Conservation (phyloP, 768 basidiomycete genomes). For the Auriculariales sp. region DNA sequence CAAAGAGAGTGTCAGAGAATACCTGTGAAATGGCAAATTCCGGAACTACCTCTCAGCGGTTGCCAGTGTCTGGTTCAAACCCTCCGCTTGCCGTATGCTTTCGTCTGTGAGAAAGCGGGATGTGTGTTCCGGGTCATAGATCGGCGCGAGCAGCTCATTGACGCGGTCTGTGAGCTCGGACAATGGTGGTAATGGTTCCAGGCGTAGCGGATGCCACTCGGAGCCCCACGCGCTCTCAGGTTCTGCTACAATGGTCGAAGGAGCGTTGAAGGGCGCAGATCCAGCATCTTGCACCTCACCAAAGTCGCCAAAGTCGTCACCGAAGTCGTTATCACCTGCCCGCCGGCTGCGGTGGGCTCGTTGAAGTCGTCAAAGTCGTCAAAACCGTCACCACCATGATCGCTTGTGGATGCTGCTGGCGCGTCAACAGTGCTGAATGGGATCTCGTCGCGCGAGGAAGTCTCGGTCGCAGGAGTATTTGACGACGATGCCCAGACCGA, state of each 20-base stretch:
- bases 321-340: constrained; percentile 62
- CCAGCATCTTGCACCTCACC: constrained; percentile 37
- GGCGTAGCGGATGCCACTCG: constrained; percentile 44
- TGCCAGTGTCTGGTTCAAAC: constrained; percentile 63
- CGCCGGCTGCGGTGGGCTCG: constrained; percentile 27
- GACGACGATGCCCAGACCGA: constrained; percentile 5
- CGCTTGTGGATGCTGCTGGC: background rate
- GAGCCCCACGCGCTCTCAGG: constrained; percentile 21
- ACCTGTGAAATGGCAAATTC: constrained; percentile 4
- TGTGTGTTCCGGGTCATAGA: constrained; percentile 44
- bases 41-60: constrained; percentile 53
- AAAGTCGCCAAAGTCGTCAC: constrained; percentile 72
- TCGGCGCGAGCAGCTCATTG: constrained; percentile 45
- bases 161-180: constrained; percentile 46
- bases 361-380: constrained; percentile 43
- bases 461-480: constrained; percentile 10
- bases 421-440: background rate
- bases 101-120: constrained; percentile 48
- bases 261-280: background rate
- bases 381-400: constrained; percentile 32
- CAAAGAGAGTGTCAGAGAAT: background rate
- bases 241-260: constrained; percentile 21
- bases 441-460: too few relatives aligned
- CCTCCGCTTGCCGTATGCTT: constrained; percentile 64
- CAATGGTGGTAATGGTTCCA: constrained; percentile 51